Base-by-base conservation (phyloP, 1,284 basidiomycete species). In the Marasmius oreades region DNA sequence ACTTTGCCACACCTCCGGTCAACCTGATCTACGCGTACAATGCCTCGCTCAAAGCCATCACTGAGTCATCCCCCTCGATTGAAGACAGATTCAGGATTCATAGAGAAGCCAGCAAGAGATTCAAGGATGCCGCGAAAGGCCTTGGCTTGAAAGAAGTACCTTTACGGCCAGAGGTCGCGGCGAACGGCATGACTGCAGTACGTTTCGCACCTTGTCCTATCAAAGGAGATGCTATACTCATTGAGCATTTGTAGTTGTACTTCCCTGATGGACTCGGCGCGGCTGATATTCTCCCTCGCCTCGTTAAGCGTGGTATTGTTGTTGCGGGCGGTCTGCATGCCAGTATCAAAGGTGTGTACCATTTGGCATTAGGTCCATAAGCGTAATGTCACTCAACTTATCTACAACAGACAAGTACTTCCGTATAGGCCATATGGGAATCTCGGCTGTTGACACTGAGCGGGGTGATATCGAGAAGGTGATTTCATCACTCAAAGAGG, bases 1-100 rank as follows among this genome's bases (percentile, higher is more conserved):
- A 97, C 78, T 97, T 97, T 71, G 95, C 94, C n/a, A 97, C 94
- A 1, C 94, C 89, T 8, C 92, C 93, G 12, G 92, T 95, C 60
- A 96, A 98, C 75, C 85, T 98, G 62, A 85, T 99, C 67, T 93
- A 95, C 73, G 92, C 96, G 0, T 92, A 93, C 70, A 84, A 92
- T 69, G 79, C 84, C 26, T 91, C 93, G 10, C 82, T 99, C 55
- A 78, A 76, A 51, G 78, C 82, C 60, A 95, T 99, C 70, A 83
- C 80, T 7, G 78, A 76, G 65, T 73, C 70, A 34, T 65, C 76
- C 5, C 74, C 80, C 6, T 85, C 88, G 8, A 81, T 99, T 47
- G 81, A 90, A 63, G 85, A 95, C 58, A 86, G 95, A 22, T 91
- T 98, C 73, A 70, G 78, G 53, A 73, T 85, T 46, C 96, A 99